These are phyloP conservation scores for Castanospermum australe DNA, from an alignment of 306 rosid genomes.

Conservation along the genomic window DNA sequence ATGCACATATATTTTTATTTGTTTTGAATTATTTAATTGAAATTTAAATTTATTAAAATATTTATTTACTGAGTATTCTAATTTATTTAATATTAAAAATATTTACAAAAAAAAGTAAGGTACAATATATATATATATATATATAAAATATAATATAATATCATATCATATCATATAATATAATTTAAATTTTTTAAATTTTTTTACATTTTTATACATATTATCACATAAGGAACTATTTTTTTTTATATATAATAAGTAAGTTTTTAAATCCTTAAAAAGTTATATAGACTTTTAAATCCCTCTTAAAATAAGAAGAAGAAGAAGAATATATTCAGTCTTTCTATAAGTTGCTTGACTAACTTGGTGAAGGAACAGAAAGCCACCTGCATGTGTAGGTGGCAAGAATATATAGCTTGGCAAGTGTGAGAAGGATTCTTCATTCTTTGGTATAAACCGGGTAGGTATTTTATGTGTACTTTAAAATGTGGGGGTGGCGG, in stretches of 20 bases:
- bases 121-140: neutral
- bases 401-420: constrained; percentile 27
- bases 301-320: neutral
- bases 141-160: neutral
- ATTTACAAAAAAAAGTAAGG: neutral
- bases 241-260: neutral
- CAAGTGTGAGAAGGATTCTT: constrained; percentile 15
- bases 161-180: neutral
- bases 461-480: constrained; percentile 26
- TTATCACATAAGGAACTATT: too few species aligned
- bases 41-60: neutral
- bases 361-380: constrained; percentile 11
- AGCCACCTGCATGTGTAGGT: constrained; percentile 32
- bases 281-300: neutral
- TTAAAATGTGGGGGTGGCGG: constrained; percentile 51
- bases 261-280: neutral
- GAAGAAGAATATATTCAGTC: neutral
- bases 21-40: neutral
- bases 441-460: constrained; percentile 14
- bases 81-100: neutral
- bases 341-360: neutral
- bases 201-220: too few species aligned
- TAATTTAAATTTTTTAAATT: neutral
- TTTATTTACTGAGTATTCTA: neutral
- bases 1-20: neutral